Conservation (phyloP, 2,329 filamentous ascomycete genomes). For the Phialemoniopsis sp. region DNA sequence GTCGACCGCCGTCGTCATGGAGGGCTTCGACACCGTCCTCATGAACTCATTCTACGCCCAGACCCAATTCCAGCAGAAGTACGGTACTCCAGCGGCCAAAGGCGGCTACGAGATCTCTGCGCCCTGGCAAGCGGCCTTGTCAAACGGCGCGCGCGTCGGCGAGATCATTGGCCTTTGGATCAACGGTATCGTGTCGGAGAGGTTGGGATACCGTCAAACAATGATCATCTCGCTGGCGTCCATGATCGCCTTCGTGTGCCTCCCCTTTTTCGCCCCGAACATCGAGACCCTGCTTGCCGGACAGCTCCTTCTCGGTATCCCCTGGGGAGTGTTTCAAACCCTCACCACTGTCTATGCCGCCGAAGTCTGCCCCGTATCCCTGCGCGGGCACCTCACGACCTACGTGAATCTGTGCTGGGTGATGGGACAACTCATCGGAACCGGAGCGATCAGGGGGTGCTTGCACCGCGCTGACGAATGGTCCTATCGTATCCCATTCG, state of each 20-base stretch:
- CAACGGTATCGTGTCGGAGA: conserved; percentile 36
- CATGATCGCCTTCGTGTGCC: conserved; percentile 37
- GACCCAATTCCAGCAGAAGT: conserved; percentile 24
- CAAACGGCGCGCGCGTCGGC: conserved; percentile 31
- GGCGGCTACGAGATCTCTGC: conserved; percentile 36
- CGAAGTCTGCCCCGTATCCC: conserved; percentile 24
- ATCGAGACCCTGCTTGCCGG: conserved; percentile 32
- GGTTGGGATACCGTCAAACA: conserved; percentile 35
- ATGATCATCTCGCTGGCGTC: conserved; percentile 34
- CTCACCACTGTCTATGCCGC: conserved; percentile 23
- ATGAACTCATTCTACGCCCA: conserved; percentile 36
- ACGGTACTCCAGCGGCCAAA: too few species aligned
- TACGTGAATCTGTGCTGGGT: conserved; percentile 43
- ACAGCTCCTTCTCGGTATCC: conserved; percentile 38
- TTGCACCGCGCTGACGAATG: conserved; percentile 9
- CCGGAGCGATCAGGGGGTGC: conserved; percentile 16
- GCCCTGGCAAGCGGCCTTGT: conserved; percentile 45
- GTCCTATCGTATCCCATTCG: conserved; percentile 30
- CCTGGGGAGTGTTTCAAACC: conserved; percentile 14
- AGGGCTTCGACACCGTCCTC: conserved; percentile 34
- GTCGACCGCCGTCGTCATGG: conserved; percentile 35
- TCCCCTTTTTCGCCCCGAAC: conserved; percentile 39
- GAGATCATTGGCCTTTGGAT: conserved; percentile 16
- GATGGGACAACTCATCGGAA: conserved; percentile 12
- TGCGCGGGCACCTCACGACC: conserved; percentile 32